phyloP scores from a whole-genome alignment of 1,284 basidiomycete genomes.

The Irpex sp. region DNA sequence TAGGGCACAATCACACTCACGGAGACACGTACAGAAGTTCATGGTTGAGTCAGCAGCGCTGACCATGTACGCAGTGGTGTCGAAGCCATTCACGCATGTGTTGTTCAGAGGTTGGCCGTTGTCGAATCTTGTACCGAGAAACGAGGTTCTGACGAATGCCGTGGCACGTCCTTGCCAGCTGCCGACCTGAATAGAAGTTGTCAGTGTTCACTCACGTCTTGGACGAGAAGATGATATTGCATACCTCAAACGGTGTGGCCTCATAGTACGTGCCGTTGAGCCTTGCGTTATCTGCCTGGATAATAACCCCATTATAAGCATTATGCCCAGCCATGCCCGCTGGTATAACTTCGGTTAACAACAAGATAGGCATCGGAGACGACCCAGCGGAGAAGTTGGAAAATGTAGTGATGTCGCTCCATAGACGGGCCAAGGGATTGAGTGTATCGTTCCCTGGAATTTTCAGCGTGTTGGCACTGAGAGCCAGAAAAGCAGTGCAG shows the following conservation, averaged over 20 bases:
- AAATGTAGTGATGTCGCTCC: background rate
- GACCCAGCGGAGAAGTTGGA: background rate
- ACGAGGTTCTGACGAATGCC: background rate
- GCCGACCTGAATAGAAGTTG: background rate
- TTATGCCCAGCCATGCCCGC: background rate
- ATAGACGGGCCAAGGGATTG: background rate
- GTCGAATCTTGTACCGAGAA: background rate
- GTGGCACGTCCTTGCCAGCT: background rate
- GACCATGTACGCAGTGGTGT: background rate
- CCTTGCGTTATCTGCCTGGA: background rate
- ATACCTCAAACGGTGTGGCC: background rate
- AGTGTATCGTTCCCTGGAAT: background rate
- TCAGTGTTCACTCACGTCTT: background rate
- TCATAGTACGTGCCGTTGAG: background rate
- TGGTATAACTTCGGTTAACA: background rate
- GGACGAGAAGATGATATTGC: background rate
- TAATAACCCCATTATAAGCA: background rate
- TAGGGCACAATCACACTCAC: background rate
- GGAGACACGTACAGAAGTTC: background rate
- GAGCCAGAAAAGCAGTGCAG: background rate
- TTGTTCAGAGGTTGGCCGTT: background rate
- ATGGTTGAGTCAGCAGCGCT: background rate
- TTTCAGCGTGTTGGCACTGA: background rate
- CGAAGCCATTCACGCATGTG: background rate
- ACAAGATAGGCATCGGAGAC: background rate